Evolutionary conservation across 352 stramenopile species (phyloP).

Genomic region (Phytophthora sansomeana): DNA sequence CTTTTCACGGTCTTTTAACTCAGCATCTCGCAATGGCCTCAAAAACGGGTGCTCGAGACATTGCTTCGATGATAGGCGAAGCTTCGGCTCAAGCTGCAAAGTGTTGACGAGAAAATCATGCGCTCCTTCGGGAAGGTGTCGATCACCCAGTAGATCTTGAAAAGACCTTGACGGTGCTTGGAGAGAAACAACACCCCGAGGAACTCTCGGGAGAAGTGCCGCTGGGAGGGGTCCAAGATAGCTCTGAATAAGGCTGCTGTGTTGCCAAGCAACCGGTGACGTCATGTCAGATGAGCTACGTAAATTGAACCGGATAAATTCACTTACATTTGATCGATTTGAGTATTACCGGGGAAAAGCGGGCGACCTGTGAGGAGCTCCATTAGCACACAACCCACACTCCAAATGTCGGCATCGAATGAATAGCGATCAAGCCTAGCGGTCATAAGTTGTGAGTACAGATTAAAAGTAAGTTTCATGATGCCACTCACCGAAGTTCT

Average conservation of each 20-base stretch:
- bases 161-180: slow-evolving; percentile 60
- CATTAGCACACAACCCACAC: slow-evolving; percentile 78
- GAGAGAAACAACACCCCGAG: slow-evolving; percentile 51
- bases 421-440: slow-evolving; percentile 84
- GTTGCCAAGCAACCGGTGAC: no score
- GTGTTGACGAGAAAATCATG: slow-evolving; percentile 76
- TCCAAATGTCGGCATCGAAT: slow-evolving; percentile 87
- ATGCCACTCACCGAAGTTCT: slow-evolving; percentile 61
- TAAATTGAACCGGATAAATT: neutral
- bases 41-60: slow-evolving; percentile 74
- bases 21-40: slow-evolving; percentile 54
- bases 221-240: slow-evolving; percentile 66
- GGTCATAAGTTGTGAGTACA: no score
- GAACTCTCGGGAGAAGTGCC: slow-evolving; percentile 50
- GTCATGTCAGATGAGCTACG: neutral
- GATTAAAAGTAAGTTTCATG: neutral
- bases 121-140: slow-evolving; percentile 56
- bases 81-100: slow-evolving; percentile 68
- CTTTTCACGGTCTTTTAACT: slow-evolving; percentile 61
- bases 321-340: slow-evolving; percentile 81
- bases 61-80: slow-evolving; percentile 56
- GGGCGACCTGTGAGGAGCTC: slow-evolving; percentile 80
- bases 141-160: slow-evolving; percentile 47
- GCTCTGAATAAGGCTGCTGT: slow-evolving; percentile 80
- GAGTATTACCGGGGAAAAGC: slow-evolving; percentile 77